Percentiles rank a stretch among this genome's conserved stretches.
Conservation (phyloP, 2,329 filamentous ascomycete species). For the Xenosphaeropsis pyriputrescens region DNA sequence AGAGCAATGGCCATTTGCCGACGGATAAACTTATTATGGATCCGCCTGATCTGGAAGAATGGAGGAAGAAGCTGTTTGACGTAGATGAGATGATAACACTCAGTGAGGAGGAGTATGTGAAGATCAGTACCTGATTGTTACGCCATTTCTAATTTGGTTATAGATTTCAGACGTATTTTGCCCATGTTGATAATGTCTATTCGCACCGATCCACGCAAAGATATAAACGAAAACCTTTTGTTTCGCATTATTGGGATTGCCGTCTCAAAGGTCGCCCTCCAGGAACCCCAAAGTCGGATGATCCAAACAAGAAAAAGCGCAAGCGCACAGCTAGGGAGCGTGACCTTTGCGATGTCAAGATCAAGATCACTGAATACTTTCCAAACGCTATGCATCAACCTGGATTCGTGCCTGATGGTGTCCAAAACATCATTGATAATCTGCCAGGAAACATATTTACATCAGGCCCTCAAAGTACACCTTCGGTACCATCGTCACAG, state of each 20-base stretch:
- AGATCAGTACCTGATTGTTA: conserved; percentile 1
- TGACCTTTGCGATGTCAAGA: conserved; percentile 76
- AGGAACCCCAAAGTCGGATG: conserved; percentile 65
- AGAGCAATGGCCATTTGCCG: conserved; percentile 32
- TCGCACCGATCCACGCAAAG: conserved; percentile 70
- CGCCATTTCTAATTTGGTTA: conserved; percentile 4
- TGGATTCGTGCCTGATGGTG: conserved; percentile 16
- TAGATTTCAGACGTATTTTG: conserved; percentile 69
- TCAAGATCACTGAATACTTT: conserved; percentile 73
- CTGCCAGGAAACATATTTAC: conserved; percentile 15
- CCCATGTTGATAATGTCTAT: conserved; percentile 73
- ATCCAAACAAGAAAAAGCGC: conserved; percentile 70
- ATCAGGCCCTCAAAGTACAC: conserved; percentile 10
- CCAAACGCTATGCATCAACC: conserved; percentile 28
- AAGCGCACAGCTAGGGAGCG: conserved; percentile 62
- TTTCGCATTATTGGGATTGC: conserved; percentile 78
- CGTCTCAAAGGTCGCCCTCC: conserved; percentile 66
- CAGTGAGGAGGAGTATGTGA: conserved; percentile 55
- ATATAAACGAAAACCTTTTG: conserved; percentile 71
- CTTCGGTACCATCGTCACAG: conserved; percentile 7
- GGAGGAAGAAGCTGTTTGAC: conserved; percentile 60
- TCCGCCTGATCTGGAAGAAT: conserved; percentile 52
- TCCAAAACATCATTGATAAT: conserved; percentile 8
- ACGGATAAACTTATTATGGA: conserved; percentile 43
- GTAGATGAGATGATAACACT: conserved; percentile 60